A percentile compares a stretch with the other conserved stretches of the same genome.
Conservation (phyloP, 257 asterid genomes). For the Solanum ossicruentum region DNA sequence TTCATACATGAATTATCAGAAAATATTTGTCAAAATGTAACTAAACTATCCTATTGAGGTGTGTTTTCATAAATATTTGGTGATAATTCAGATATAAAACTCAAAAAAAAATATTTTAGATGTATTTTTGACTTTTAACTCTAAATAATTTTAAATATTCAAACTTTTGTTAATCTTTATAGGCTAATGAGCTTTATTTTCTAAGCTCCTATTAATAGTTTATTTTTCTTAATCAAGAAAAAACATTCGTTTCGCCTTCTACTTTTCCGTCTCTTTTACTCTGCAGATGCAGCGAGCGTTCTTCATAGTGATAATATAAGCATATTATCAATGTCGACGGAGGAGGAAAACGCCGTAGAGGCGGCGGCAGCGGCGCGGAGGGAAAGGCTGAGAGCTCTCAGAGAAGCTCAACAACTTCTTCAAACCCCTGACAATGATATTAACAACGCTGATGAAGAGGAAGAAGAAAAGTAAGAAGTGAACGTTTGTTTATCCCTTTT, state of each 20-base stretch:
- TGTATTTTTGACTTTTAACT: too few species aligned
- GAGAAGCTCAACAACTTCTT: conserved; percentile 80
- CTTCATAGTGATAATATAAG: not conserved
- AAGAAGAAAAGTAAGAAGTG: conserved; percentile 2
- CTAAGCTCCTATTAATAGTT: too few species aligned
- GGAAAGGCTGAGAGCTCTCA: conserved; percentile 72
- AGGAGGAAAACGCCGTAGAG: conserved; percentile 56
- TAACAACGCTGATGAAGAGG: not conserved
- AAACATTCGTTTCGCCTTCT: not conserved
- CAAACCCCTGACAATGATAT: conserved; percentile 53
- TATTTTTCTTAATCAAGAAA: too few species aligned
- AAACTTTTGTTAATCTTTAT: too few species aligned
- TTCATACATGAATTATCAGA: not conserved
- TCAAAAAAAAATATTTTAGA: too few species aligned
- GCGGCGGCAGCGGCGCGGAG: conserved; percentile 68
- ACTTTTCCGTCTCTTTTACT: not conserved
- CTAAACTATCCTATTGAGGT: not conserved
- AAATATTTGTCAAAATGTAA: not conserved
- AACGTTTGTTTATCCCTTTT: not conserved
- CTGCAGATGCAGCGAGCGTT: not conserved
- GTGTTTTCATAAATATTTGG: too few species aligned
- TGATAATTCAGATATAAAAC: too few species aligned
- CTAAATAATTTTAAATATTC: too few species aligned
- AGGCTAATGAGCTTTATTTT: too few species aligned
- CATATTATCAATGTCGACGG: conserved; percentile 12